Conservation (phyloP, 1,284 basidiomycete species). For the Microbotryum lychnidis-dioicae region DNA sequence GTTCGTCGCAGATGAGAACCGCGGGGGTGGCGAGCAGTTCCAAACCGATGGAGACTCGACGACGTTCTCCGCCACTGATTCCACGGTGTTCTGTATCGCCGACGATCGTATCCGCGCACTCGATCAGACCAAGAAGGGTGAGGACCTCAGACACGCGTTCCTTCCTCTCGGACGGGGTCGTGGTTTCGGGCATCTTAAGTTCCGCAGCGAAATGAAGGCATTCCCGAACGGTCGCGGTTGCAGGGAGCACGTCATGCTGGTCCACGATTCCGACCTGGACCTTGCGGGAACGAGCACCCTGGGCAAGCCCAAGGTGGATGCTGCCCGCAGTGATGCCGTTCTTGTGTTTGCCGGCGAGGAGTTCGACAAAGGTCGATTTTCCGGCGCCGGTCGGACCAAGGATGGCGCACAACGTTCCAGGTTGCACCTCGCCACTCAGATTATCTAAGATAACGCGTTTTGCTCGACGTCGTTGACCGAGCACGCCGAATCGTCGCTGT, state of each 20-base stretch:
- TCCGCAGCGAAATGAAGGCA: conserved; percentile 73
- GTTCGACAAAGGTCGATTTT: conserved; percentile 74
- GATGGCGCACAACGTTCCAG: conserved; percentile 76
- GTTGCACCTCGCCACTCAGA: conserved; percentile 58
- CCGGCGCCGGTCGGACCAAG: conserved; percentile 57
- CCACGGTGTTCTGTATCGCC: conserved; percentile 57
- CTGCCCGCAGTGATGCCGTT: conserved; percentile 58
- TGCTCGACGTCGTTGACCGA: conserved; percentile 39
- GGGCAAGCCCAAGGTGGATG: conserved; percentile 49
- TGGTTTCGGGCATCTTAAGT: conserved; percentile 68
- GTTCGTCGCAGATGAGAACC: conserved; percentile 58
- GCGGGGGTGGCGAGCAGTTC: conserved; percentile 57
- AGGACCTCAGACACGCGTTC: conserved; percentile 60
- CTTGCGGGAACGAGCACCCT: conserved; percentile 51
- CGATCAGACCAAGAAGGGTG: conserved; percentile 62
- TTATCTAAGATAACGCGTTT: conserved; percentile 62
- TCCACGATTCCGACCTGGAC: conserved; percentile 72
- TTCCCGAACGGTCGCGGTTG: conserved; percentile 56
- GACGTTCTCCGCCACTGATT: conserved; percentile 56
- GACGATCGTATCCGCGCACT: conserved; percentile 63
- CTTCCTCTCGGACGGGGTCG: conserved; percentile 57
- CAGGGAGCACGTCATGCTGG: conserved; percentile 45
- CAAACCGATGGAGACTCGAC: conserved; percentile 57
- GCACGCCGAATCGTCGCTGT: conserved; percentile 13
- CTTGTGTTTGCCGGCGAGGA: conserved; percentile 69